Evolutionary conservation across 139 green algal species (phyloP), one percentile per base, ranked within the genome.

Genomic region (Chlorella sp.): DNA sequence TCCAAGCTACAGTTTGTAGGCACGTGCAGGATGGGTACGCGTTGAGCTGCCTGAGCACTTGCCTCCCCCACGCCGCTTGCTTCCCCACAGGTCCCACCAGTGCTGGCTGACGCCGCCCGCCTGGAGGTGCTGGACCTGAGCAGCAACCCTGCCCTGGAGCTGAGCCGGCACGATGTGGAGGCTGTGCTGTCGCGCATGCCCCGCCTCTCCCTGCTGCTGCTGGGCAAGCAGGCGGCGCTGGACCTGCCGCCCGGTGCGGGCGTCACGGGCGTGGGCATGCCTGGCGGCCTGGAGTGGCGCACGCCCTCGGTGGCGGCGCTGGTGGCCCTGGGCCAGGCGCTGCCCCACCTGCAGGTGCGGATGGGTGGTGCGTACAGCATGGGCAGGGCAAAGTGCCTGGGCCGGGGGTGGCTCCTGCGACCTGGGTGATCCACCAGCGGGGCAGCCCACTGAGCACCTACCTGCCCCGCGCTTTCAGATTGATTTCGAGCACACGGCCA

Each of bases 51-150:
- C 9, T 60, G 51, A 11, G 13, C 14, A 26, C 13, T 3, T 60
- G 16, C 16, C 51, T 24, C 14, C 51, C 14, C 24, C 51, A 3
- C 3, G 3, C 43, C 32, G 13, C 17, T 28, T 54, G 24, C 32
- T 36, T 46, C 1, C 74, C 14, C 19, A 51, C 48, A 81, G 75
- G 75, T 83, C 32, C 78, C 78, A 16, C 60, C 60, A 6, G 62
- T 75, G 78, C 78, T 83, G 78, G 9, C 8, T 0, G 40, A 38
- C 8, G 60, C 78, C 22, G 0, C 41, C 46, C 13, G 19, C 36
- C 67, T 74, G 17, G 65, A 77, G 34, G 80, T 84, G 34, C 67
- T 84, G 26, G 80, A 84, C 80, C n/a, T 84, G n/a, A 69, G 41
- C 32, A 20, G 34, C n/a, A 76, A 78, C 43, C 80, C 46, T 1